Evolutionary conservation across 2,329 filamentous ascomycete species (phyloP).

Genomic region (Colletotrichum camelliae): DNA sequence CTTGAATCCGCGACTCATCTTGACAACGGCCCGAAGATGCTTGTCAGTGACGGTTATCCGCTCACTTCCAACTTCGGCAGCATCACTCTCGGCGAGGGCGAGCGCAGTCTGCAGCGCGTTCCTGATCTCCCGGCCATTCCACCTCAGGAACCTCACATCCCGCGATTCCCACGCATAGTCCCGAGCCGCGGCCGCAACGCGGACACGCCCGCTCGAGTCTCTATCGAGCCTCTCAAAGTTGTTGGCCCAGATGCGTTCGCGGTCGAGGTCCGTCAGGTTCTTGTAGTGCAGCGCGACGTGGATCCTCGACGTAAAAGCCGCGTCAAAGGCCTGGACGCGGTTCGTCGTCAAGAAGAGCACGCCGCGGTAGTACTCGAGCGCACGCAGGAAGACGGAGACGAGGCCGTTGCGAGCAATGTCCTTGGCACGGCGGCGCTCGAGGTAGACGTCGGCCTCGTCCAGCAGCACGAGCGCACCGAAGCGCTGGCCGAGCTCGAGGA

Average conservation of each 20-base stretch:
- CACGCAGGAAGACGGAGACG: conserved; percentile 55
- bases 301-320: conserved; percentile 35
- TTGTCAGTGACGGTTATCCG: conserved; percentile 24
- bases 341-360: conserved; percentile 58
- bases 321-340: conserved; percentile 42
- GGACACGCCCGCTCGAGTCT: conserved; percentile 29
- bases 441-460: conserved; percentile 66
- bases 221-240: conserved; percentile 31
- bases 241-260: conserved; percentile 33
- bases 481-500: conserved; percentile 52
- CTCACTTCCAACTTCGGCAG: conserved; percentile 19
- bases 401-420: conserved; percentile 53
- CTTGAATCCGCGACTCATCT: conserved; percentile 27
- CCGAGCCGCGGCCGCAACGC: conserved; percentile 23
- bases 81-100: conserved; percentile 31
- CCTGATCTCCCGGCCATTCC: conserved; percentile 36
- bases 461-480: conserved; percentile 59
- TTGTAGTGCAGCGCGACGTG: conserved; percentile 35
- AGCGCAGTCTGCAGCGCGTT: conserved; percentile 40
- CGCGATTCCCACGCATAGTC: conserved; percentile 26
- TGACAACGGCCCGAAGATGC: conserved; percentile 26
- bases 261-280: conserved; percentile 30
- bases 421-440: conserved; percentile 52
- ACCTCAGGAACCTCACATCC: conserved; percentile 23
- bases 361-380: conserved; percentile 56